phyloP scores from a whole-genome alignment of 2,329 filamentous ascomycete species.

The Sporothrix pseudoabietina region DNA sequence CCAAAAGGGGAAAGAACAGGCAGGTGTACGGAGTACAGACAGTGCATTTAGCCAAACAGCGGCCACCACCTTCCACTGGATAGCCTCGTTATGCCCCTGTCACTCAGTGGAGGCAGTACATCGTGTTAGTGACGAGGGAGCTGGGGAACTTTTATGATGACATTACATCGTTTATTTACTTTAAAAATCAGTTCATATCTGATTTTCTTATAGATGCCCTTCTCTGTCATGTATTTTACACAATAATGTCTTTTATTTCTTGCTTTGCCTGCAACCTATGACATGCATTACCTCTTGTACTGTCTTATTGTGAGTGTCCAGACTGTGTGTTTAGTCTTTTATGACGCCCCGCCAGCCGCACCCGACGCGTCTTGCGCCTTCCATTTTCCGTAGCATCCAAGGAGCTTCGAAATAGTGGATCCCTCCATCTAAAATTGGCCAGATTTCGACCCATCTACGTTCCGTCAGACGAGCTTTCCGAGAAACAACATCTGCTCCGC shows the following conservation, averaged over 20 bases:
- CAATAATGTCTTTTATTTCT: no score
- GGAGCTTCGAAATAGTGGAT: conserved; percentile 20
- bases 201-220: no score
- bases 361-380: conserved; percentile 19
- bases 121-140: neutral
- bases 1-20: conserved; percentile 4
- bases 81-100: neutral
- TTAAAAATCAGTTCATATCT: neutral
- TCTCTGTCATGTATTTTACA: no score
- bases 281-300: neutral
- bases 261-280: neutral
- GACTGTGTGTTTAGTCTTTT: neutral
- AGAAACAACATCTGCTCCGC: neutral
- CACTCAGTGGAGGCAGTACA: neutral
- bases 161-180: neutral
- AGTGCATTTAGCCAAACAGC: neutral
- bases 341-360: neutral
- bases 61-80: neutral
- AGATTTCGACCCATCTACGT: conserved; percentile 22
- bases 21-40: neutral
- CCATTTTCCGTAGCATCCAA: conserved; percentile 9
- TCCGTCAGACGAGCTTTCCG: neutral
- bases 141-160: neutral
- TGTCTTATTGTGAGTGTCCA: neutral
- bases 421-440: conserved; percentile 22